Base-by-base conservation (phyloP, 352 stramenopile genomes). In the Halophytophthora batemanensis region DNA sequence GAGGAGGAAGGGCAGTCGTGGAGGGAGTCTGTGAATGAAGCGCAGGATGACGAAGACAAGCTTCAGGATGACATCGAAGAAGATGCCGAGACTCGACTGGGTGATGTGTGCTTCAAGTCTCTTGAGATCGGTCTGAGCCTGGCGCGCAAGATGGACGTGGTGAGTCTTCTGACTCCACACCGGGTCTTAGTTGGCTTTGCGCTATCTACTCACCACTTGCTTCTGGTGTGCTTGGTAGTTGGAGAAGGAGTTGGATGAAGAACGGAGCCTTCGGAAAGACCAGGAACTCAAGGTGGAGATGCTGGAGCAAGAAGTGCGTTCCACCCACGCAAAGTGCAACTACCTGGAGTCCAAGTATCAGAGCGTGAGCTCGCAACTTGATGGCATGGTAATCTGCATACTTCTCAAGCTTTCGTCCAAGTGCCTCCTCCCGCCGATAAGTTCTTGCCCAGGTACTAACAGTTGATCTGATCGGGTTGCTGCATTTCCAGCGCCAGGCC, bases 291-390 rank as follows among this genome's bases (percentile, higher is more conserved):
- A 68, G 53, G 65, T 78, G 31, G 59, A 68, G 6, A 57, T 73
- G 45, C 34, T 75, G 21, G 61, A 72, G 18, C 54, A 77, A 66
- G 65, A 78, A 45, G 55, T 75, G 2, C 62, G 61, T 7, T 75
- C 64, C 2, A 71, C 61, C 3, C 61, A 69, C 21, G 54, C 55
- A 1, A 74, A 66, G 22, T 75, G 54, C 58, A 75, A 78, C 7
- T 70, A 74, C 39, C 25, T 77, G 2, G 68, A 74, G 21, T 60
- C 58, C n/a, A 74, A 74, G 38, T 77, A 70, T 41, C 56, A 69
- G 33, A 62, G 33, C 15, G 56, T 77, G 25, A 21, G 28, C 21
- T 50, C 45, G 13, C 68, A 77, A 52, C 50, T 77, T 14, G 57
- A 70, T 41, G 64, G 61, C 36, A 74, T 77, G 67, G 67, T 74